Evolutionary conservation across 306 rosid species (phyloP).

Genomic region (Datisca glomerata): DNA sequence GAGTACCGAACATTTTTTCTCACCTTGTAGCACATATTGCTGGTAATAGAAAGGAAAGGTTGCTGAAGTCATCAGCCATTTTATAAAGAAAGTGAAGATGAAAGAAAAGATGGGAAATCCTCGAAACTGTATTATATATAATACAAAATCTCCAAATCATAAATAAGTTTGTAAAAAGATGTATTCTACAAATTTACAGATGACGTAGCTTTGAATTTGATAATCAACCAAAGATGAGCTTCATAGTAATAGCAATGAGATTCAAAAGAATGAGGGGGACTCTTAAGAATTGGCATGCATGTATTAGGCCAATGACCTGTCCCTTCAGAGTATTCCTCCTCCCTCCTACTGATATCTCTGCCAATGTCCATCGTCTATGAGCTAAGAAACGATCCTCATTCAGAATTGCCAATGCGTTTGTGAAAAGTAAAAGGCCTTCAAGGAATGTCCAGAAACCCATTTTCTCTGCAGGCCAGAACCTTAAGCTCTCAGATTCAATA

Average conservation of each 20-base stretch:
- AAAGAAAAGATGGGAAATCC: too few species aligned
- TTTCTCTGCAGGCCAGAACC: constrained; percentile 20
- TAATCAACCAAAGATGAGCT: constrained; percentile 47
- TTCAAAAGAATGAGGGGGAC: constrained; percentile 59
- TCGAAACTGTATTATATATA: too few species aligned
- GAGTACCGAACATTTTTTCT: too few species aligned
- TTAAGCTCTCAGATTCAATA: too few species aligned
- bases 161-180: too few species aligned
- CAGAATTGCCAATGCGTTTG: constrained; percentile 69
- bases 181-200: not conserved
- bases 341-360: constrained; percentile 40
- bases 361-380: constrained; percentile 69
- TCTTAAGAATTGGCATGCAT: constrained; percentile 66
- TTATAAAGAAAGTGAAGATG: too few species aligned
- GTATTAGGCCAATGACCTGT: constrained; percentile 53
- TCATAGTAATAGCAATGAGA: constrained; percentile 27
- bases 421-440: constrained; percentile 57
- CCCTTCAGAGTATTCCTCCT: constrained; percentile 50
- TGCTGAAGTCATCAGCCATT: too few species aligned
- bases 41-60: too few species aligned
- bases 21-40: too few species aligned
- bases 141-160: too few species aligned
- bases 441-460: constrained; percentile 70
- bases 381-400: constrained; percentile 85
- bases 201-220: not conserved